Conservation (phyloP, 2,329 filamentous ascomycete genomes). For the Fusarium sp. region DNA sequence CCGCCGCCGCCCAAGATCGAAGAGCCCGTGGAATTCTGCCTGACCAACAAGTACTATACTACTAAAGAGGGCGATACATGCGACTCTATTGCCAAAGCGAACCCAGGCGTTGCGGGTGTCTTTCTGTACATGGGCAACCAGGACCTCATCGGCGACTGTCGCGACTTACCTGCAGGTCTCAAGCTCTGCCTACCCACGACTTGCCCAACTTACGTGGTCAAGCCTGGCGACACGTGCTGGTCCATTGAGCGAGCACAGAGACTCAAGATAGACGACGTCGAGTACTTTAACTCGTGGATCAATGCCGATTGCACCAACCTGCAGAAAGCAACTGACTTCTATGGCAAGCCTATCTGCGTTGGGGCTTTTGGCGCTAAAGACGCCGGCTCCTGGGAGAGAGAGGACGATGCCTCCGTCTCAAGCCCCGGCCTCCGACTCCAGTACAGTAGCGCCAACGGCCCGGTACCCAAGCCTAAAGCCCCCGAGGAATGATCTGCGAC, state of each 20-base stretch:
- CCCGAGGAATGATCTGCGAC: too few relatives aligned
- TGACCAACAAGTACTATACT: constrained; percentile 7
- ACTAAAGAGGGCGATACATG: constrained; percentile 29
- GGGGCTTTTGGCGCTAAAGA: not conserved
- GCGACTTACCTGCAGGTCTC: constrained; percentile 5
- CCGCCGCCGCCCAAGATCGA: too few relatives aligned
- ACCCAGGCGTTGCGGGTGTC: constrained; percentile 21
- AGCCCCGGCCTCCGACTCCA: too few relatives aligned
- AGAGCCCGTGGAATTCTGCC: not conserved
- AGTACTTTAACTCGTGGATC: constrained; percentile 17
- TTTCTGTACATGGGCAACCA: constrained; percentile 34
- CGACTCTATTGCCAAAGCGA: constrained; percentile 1
- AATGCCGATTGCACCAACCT: constrained; percentile 17
- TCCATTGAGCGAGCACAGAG: too few relatives aligned
- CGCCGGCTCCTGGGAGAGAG: not conserved
- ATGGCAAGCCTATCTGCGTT: constrained; percentile 28
- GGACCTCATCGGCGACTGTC: constrained; percentile 24
- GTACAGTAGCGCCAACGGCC: too few relatives aligned
- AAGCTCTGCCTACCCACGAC: constrained; percentile 17
- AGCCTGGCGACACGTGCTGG: not conserved
- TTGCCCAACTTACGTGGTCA: not conserved
- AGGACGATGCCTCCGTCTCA: not conserved
- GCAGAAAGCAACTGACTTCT: constrained; percentile 20
- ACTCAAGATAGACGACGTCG: too few relatives aligned
- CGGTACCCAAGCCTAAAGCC: too few relatives aligned